phyloP scores from a whole-genome alignment of 805 yeast genomes.

The Lipomyces lipofer region DNA sequence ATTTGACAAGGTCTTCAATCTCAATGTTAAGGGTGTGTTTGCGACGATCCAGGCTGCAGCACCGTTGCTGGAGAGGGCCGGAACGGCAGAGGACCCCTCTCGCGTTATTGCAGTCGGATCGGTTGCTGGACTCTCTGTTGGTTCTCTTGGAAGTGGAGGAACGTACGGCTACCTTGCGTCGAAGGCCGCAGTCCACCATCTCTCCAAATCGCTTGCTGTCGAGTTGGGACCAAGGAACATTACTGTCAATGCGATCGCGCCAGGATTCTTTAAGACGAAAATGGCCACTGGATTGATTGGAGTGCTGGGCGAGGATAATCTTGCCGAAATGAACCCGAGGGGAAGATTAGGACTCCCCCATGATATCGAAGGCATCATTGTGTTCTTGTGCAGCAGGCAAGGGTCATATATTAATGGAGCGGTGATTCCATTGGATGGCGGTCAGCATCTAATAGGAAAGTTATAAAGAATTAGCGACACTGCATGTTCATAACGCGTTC shows the following conservation, averaged over 20 bases:
- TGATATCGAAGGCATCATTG: slow-evolving; percentile 56
- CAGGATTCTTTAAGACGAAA: slow-evolving; percentile 75
- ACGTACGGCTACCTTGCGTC: slow-evolving; percentile 73
- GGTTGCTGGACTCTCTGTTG: slow-evolving; percentile 50
- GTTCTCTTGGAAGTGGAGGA: slow-evolving; percentile 49
- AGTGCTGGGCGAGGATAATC: slow-evolving; percentile 51
- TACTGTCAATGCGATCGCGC: slow-evolving; percentile 70
- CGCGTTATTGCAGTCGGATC: slow-evolving; percentile 69
- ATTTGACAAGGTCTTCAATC: slow-evolving; percentile 59
- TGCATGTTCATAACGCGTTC: neutral
- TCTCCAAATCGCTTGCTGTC: slow-evolving; percentile 62
- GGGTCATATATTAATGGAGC: slow-evolving; percentile 65
- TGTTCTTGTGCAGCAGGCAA: slow-evolving; percentile 59
- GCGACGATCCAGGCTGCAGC: slow-evolving; percentile 61
- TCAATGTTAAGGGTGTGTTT: slow-evolving; percentile 70
- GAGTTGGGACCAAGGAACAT: slow-evolving; percentile 67
- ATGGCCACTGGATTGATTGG: slow-evolving; percentile 68
- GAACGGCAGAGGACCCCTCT: slow-evolving; percentile 57
- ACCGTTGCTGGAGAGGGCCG: slow-evolving; percentile 58
- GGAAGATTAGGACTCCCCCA: slow-evolving; percentile 61
- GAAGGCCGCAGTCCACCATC: slow-evolving; percentile 71
- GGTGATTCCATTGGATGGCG: slow-evolving; percentile 72
- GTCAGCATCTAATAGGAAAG: slow-evolving; percentile 49
- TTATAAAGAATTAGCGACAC: slow-evolving; percentile 20
- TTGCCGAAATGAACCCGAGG: slow-evolving; percentile 57